Evolutionary conservation across 208 protist genomes (phyloP).

Genomic region (Perkinsela sp.): DNA sequence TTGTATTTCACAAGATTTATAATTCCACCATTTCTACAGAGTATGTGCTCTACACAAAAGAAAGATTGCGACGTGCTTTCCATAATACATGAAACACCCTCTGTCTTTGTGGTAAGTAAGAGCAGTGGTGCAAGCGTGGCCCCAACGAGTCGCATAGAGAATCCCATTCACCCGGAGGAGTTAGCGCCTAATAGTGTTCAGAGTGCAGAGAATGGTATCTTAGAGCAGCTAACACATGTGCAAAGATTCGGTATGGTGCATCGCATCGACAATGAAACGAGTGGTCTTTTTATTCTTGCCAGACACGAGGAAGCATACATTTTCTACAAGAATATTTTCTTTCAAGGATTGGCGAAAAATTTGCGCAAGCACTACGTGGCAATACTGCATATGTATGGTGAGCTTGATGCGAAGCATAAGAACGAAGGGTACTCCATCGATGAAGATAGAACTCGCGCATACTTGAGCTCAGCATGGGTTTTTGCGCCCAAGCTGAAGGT

Average conservation of each 20-base stretch:
- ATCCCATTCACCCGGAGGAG: too few relatives aligned
- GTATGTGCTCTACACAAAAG: not conserved
- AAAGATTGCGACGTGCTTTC: not conserved
- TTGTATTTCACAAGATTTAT: not conserved
- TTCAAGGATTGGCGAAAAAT: not conserved
- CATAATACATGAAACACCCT: not conserved
- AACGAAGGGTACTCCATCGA: not conserved
- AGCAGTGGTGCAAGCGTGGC: not conserved
- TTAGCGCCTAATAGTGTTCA: too few relatives aligned
- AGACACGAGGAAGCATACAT: not conserved
- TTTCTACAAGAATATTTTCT: slow-evolving; percentile 1
- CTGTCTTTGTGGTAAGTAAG: not conserved
- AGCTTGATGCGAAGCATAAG: not conserved
- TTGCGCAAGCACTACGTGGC: not conserved
- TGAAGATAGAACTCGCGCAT: too few relatives aligned
- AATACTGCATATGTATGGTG: not conserved
- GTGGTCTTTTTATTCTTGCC: not conserved
- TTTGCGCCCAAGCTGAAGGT: not conserved
- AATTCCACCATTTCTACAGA: not conserved
- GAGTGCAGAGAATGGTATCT: not conserved
- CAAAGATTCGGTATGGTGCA: not conserved
- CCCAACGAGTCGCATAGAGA: too few relatives aligned
- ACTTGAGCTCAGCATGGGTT: too few relatives aligned
- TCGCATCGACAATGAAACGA: not conserved
- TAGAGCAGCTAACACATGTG: not conserved